Evolutionary conservation across 108 stramenopile species (phyloP), one percentile per base, ranked within the genome.

Genomic region (Epipyxis sp.): DNA sequence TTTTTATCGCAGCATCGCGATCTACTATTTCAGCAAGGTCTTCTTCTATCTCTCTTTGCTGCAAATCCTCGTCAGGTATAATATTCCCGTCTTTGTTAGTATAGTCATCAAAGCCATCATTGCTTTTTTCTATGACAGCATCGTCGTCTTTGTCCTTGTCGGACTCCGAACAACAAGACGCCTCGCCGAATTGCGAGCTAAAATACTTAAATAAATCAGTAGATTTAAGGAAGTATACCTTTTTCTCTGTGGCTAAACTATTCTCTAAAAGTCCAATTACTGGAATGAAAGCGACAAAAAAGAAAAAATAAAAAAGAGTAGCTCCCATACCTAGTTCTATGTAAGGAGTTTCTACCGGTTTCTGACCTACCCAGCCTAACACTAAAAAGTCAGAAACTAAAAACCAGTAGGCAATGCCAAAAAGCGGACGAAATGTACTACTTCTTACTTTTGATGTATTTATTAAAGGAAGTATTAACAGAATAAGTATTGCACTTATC

Each of bases 361-460:
- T 80, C 77, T 81, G 78, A 82, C 84, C 84, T 59, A 85, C 62
- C 84, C 84, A 85, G 0, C 79, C 78, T 40, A 85, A 71, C 37
- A 82, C 27, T 25, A 85, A 32, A 76, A 76, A 82, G 78, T 85
- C 78, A 0, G 59, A 44, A 74, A 85, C 84, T 59, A 85, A 40
- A 41, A 82, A 79, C 84, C 84, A 82, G 42, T 59, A 82, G 54
- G 79, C 79, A 42, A 77, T 42, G 0, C 76, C 50, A 80, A 79
- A 85, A 59, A 82, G 44, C 30, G 84, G 84, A 34, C 84, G 39
- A 50, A 79, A 85, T 61, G 29, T 43, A 59, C 81, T 81, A 32
- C 59, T 81, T 65, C 84, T 0, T 58, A 85, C 65, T 77, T 81
- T 59, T 40, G 79, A 78, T 40, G 80, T 85, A 0, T 82, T 79